A percentile compares a stretch with the other conserved stretches of the same genome.
These are phyloP conservation scores for Hapsidospora chrysogenum DNA, from an alignment of 495 filamentous ascomycete species.

Conservation along the genomic window DNA sequence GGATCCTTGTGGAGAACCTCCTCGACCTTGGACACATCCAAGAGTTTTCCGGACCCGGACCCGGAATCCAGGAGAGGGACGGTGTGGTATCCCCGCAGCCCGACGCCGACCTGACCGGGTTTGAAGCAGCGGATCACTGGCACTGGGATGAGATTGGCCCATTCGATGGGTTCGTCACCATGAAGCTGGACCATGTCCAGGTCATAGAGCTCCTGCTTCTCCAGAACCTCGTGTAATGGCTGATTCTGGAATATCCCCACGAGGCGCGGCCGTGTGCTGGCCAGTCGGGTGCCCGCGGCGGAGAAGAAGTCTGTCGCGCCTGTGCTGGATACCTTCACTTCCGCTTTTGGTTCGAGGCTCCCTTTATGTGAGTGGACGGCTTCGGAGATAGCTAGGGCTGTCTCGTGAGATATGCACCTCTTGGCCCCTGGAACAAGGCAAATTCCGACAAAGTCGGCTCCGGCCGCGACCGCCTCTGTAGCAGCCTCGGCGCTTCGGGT, in stretches of 20 bases:
- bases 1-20: conserved; percentile 40
- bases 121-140: conserved; percentile 77
- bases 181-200: conserved; percentile 93
- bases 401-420: conserved; percentile 58
- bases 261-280: conserved; percentile 45
- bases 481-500: conserved; percentile 74
- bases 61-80: conserved; percentile 76
- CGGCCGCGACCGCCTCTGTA: conserved; percentile 62
- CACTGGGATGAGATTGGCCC: conserved; percentile 71
- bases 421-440: conserved; percentile 72
- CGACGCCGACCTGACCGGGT: conserved; percentile 52
- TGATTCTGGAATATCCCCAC: conserved; percentile 94
- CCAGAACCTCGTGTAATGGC: conserved; percentile 61
- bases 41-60: conserved; percentile 57
- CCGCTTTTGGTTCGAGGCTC: conserved; percentile 15
- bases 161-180: conserved; percentile 81
- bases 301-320: conserved; percentile 28
- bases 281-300: conserved; percentile 17
- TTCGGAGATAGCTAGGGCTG: conserved; percentile 63
- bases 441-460: conserved; percentile 85
- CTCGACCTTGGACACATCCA: conserved; percentile 51
- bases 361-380: conserved; percentile 38
- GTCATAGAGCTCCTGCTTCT: conserved; percentile 51
- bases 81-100: conserved; percentile 62
- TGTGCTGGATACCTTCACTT: conserved; percentile 2